A percentile compares a stretch with the other conserved stretches of the same genome.
phyloP scores from a whole-genome alignment of 202 grass and related monocot genomes.

The Dendrocalamus latiflorus region DNA sequence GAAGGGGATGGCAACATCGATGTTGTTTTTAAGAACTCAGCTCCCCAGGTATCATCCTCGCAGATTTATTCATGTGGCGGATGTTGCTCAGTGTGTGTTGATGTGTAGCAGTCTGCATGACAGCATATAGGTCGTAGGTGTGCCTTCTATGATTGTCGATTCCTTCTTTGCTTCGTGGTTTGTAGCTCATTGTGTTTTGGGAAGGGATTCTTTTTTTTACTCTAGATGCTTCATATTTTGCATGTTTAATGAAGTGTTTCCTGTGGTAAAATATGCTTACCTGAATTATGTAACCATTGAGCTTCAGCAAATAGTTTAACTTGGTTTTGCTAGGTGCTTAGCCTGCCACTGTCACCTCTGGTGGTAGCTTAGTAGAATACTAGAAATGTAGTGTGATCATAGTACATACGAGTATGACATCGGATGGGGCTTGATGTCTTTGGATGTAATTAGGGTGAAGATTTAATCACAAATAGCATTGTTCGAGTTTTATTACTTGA shows the following conservation, averaged over 20 bases:
- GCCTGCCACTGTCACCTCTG: background rate
- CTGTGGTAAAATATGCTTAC: too few species aligned
- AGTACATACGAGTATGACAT: background rate
- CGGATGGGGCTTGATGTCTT: background rate
- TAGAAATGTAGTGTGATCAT: background rate
- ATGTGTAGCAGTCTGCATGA: slow-evolving; percentile 34
- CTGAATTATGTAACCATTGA: too few species aligned
- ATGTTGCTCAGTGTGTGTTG: background rate
- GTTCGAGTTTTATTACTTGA: background rate
- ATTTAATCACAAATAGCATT: background rate
- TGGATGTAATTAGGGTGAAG: background rate
- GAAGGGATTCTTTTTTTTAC: background rate
- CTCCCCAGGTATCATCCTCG: slow-evolving; percentile 27
- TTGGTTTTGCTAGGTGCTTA: background rate
- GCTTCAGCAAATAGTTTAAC: background rate
- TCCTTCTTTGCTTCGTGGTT: slow-evolving; percentile 3
- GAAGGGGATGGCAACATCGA: slow-evolving; percentile 50
- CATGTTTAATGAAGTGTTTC: background rate
- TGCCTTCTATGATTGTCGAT: slow-evolving; percentile 44
- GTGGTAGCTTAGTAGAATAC: background rate
- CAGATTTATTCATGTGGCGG: background rate
- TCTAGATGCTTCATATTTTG: background rate
- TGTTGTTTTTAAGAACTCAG: slow-evolving; percentile 54
- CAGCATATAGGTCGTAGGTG: slow-evolving; percentile 35
- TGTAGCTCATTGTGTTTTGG: background rate